Evolutionary conservation across 139 green algal species (phyloP).

Genomic region (Eudorina sp.): DNA sequence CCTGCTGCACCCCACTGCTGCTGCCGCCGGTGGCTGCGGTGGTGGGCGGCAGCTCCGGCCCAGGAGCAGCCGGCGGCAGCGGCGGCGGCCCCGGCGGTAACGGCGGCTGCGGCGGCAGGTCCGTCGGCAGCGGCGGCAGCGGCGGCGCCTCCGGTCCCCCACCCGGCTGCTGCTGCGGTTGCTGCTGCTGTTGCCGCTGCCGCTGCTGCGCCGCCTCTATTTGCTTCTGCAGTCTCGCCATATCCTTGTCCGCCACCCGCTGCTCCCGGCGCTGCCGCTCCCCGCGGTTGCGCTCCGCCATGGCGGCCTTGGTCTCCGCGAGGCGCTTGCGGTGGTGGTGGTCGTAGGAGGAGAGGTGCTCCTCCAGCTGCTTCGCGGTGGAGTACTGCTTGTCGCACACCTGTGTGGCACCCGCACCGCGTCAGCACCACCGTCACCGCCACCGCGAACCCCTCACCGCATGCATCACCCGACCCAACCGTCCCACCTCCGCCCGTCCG

Average conservation of each 20-base stretch:
- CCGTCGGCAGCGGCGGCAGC: neutral
- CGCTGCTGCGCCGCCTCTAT: conserved; percentile 43
- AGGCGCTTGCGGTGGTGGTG: conserved; percentile 85
- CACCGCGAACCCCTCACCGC: too few species aligned
- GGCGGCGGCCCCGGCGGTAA: neutral
- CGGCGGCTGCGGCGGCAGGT: neutral
- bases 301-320: conserved; percentile 55
- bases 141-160: neutral
- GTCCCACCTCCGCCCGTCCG: too few species aligned
- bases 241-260: conserved; percentile 57
- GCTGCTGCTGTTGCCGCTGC: conserved; percentile 9
- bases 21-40: neutral
- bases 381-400: conserved; percentile 94
- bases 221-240: conserved; percentile 58
- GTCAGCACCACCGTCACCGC: too few species aligned
- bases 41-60: neutral
- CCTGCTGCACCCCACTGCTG: neutral
- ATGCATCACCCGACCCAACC: too few species aligned
- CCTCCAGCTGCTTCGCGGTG: conserved; percentile 85
- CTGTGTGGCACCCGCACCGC: too few species aligned
- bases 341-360: conserved; percentile 93
- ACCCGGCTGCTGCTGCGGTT: neutral
- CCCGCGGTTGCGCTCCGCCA: conserved; percentile 47
- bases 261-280: conserved; percentile 55
- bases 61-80: neutral